Percentiles rank a stretch among this genome's conserved stretches.
Conservation (phyloP, 345 rosid species). For the Eucalyptus tenuipes region DNA sequence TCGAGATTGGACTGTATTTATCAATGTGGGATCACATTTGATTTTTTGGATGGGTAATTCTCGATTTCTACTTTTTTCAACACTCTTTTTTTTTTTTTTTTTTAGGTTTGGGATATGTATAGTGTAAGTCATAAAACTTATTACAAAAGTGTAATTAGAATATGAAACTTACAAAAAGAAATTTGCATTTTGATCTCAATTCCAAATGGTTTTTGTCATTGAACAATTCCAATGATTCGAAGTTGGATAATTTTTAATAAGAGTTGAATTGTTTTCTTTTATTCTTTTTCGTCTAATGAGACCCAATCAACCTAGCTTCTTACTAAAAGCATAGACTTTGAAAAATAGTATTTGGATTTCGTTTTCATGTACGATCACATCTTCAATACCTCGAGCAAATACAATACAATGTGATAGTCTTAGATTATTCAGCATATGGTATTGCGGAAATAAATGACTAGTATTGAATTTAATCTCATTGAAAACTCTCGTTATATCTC, state of each 20-base stretch:
- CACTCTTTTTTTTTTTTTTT: neutral
- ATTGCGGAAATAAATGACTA: neutral
- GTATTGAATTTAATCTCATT: fast-evolving
- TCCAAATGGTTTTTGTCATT: neutral
- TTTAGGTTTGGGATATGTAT: fast-evolving
- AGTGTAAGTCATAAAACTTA: fast-evolving
- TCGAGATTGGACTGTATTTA: no score
- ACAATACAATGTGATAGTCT: fast-evolving
- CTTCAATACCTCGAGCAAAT: neutral
- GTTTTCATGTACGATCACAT: neutral
- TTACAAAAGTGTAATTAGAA: fast-evolving
- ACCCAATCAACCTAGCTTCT: neutral
- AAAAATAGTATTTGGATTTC: fast-evolving
- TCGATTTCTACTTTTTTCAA: neutral
- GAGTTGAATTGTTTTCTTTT: neutral
- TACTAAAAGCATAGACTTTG: neutral
- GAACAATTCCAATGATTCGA: neutral
- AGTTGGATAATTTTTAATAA: neutral
- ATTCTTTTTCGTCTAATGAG: neutral
- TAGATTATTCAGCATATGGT: neutral
- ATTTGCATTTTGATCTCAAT: fast-evolving
- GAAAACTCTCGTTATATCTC: neutral
- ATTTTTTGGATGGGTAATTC: neutral
- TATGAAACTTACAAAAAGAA: no score
- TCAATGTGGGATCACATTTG: neutral